Base-by-base conservation (phyloP, 225 moss, liverwort and hornwort species). In the Physcomitrium patens region DNA sequence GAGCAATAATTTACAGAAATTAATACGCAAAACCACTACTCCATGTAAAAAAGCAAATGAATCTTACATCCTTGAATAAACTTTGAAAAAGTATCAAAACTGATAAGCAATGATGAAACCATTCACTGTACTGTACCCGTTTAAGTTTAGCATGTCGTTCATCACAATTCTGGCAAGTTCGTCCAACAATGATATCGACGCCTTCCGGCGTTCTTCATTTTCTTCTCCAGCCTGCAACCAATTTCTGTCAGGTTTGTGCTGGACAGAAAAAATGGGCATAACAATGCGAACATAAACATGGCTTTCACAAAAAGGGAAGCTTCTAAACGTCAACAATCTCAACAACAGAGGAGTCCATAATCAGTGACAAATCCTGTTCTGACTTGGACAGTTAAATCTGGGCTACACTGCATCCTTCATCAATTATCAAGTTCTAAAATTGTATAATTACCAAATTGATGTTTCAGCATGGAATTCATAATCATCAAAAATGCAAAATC, bases 111-210 rank as follows among this genome's bases (percentile, higher is more conserved):
- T 42, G 18, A 67, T 66, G n/a, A 63, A 63, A 75, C 37, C 20
- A 46, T 57, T 52, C 50, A 58, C 44, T 67, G 22, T 24, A 70
- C 10, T 10, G 58, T 77, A 87, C 79, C 85, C 81, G 41, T 52
- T 57, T 31, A 28, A 56, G 59, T 70, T 76, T 78, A 91, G 71
- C 23, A 99, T 76, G 59, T 92, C 91, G 74, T 85, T 78, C 94
- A 91, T 91, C 68, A 99, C 93, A 65, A 90, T 77, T 60, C 87
- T 90, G 43, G 87, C 89, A 56, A 99, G 84, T 73, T 76, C 83
- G 72, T 88, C 82, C 77, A 99, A 83, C 55, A 86, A 86, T 46
- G 50, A 76, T 52, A 65, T 76, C 15, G 90, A 93, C 65, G 77
- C 76, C 72, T 46, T 69, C 65, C 31, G 82, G 17, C 83, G 75